These are phyloP conservation scores for Hura crepitans DNA, from an alignment of 441 rosid species.

Conservation along the genomic window DNA sequence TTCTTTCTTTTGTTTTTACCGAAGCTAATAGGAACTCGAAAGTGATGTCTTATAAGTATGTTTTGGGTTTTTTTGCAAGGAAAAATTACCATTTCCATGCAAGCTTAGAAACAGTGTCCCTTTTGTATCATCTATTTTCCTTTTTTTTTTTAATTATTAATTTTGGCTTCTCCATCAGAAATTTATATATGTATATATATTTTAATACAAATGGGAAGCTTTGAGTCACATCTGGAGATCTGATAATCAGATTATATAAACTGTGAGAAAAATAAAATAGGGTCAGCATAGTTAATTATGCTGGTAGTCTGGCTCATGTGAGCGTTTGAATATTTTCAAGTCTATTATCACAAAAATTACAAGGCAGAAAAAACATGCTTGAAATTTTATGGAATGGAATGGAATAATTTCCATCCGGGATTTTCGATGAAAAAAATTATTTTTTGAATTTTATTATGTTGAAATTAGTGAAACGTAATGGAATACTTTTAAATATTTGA, in stretches of 20 bases:
- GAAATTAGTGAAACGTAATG: no score
- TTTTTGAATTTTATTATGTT: no score
- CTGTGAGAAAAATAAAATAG: not conserved
- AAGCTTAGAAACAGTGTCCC: not conserved
- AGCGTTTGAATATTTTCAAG: not conserved
- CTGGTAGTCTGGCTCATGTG: not conserved
- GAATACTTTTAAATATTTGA: no score
- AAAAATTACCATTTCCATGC: no score
- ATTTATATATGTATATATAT: no score
- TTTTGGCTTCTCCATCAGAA: no score
- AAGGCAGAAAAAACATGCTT: not conserved
- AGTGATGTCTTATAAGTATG: not conserved
- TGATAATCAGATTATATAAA: not conserved
- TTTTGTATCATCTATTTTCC: not conserved
- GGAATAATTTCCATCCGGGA: not conserved
- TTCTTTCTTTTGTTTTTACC: no score
- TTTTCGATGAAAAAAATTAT: no score
- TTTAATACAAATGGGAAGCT: not conserved
- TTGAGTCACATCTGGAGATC: conserved; percentile 3
- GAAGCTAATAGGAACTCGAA: not conserved
- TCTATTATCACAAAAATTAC: not conserved
- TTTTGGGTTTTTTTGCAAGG: not conserved
- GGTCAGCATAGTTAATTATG: not conserved
- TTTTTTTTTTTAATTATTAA: not conserved
- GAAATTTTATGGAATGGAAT: not conserved